phyloP scores from a whole-genome alignment of 768 basidiomycete genomes.

The Tricholoma terreum region DNA sequence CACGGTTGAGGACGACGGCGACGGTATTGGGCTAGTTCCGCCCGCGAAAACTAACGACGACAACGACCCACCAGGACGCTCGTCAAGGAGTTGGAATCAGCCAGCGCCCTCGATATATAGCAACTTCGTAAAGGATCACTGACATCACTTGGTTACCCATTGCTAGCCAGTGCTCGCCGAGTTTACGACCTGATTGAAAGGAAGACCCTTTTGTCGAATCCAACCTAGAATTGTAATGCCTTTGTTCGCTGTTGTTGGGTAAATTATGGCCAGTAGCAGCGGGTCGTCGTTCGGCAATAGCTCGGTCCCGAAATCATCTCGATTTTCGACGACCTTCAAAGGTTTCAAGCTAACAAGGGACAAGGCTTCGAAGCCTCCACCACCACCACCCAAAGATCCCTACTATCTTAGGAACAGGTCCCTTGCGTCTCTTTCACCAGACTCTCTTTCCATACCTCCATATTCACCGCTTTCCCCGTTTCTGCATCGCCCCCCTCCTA shows the following conservation, averaged over 20 bases:
- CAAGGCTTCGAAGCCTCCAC: conserved; percentile 42
- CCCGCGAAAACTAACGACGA: not conserved
- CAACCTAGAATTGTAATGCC: not conserved
- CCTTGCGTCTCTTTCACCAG: conserved; percentile 45
- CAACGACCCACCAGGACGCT: not conserved
- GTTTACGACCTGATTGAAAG: not conserved
- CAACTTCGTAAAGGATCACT: not conserved
- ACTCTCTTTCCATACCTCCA: conserved; percentile 35
- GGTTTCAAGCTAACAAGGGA: conserved; percentile 31
- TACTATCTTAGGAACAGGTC: conserved; percentile 47
- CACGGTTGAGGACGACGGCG: not conserved
- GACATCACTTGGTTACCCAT: not conserved
- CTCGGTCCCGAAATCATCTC: conserved; percentile 21
- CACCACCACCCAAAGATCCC: conserved; percentile 64
- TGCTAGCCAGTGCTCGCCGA: not conserved
- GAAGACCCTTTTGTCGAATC: not conserved
- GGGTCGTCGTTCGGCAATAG: conserved; percentile 17
- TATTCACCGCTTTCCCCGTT: conserved; percentile 29
- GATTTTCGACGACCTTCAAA: conserved; percentile 34
- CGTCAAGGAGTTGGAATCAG: not conserved
- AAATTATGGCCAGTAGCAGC: conserved; percentile 27
- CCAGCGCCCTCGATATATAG: not conserved
- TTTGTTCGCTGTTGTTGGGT: not conserved
- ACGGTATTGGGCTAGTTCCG: not conserved
- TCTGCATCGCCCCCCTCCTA: conserved; percentile 29